phyloP scores from a whole-genome alignment of 2,329 filamentous ascomycete genomes.

The Alternaria ethzedia region DNA sequence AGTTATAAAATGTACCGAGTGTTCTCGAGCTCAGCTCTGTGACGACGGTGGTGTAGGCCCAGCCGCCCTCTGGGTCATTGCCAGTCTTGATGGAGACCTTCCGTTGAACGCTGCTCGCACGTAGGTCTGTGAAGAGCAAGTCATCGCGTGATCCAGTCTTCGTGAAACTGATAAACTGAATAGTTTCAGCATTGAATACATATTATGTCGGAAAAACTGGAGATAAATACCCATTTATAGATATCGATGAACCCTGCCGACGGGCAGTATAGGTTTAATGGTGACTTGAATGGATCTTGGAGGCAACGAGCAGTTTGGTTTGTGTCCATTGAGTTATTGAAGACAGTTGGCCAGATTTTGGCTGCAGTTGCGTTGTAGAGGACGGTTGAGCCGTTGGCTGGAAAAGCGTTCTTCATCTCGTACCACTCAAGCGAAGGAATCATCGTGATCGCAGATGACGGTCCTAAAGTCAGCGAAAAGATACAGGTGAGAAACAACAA shows the following conservation, averaged over 20 bases:
- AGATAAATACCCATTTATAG: not conserved
- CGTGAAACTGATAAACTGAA: not conserved
- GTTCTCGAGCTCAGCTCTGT: not conserved
- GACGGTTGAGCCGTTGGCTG: not conserved
- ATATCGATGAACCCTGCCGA: not conserved
- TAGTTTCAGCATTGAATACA: no score
- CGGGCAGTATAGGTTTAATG: not conserved
- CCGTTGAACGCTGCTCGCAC: not conserved
- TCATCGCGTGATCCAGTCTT: not conserved
- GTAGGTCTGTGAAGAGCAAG: not conserved
- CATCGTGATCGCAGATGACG: not conserved
- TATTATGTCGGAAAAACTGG: no score
- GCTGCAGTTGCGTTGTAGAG: not conserved
- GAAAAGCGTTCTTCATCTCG: not conserved
- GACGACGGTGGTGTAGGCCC: not conserved
- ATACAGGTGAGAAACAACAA: not conserved
- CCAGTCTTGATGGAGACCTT: not conserved
- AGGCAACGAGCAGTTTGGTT: not conserved
- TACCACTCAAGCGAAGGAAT: not conserved
- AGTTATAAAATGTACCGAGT: not conserved
- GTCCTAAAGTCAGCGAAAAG: not conserved
- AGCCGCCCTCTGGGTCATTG: not conserved
- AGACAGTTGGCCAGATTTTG: not conserved
- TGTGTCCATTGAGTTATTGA: not conserved
- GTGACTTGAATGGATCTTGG: not conserved